Base-by-base conservation (phyloP, 2,329 filamentous ascomycete species). In the Penicillium griseofulvum region DNA sequence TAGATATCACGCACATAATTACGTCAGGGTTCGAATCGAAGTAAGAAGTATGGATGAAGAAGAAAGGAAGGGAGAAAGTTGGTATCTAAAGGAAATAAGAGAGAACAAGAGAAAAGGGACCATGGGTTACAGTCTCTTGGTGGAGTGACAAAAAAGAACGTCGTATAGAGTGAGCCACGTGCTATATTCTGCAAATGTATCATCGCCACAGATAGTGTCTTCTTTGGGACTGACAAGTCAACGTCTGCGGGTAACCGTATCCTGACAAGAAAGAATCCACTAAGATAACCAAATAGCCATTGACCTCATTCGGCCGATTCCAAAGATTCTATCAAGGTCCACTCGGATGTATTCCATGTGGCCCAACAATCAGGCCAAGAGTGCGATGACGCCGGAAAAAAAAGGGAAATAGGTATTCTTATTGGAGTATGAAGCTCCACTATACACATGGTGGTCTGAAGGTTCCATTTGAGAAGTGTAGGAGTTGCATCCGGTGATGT, bases 401-500 rank as follows among this genome's bases (percentile, higher is more conserved):
- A 28, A 17, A 16, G 24, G 12, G 34, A 38, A 14, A 11, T 2
- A 22, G 24, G n/a, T 12, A 50, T 52, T 58, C n/a, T 58, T 34
- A 58, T 58, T 60, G 55, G 55, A 37, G 5, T 31, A 22, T 11
- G 9, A 5, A 28, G n/a, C 14, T 22, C 22, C 17, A 19, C 12
- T 26, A 22, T 19, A 10, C 29, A 22, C 16, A 31, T 37, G 31
- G 22, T 49, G 14, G 29, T 37, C 36, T 43, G 31, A 63, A 56
- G 60, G 63, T 65, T 54, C 51, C 63, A 65, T 65, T 52, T 53
- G 31, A 46, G 45, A 52, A 59, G 56, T 53, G 33, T 28, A 58
- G 54, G 41, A 62, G 63, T 71, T 68, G 68, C 68, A 70, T 70
- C 59, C 63, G 65, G 65, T 58, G 58, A 64, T 56, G 54, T 63